Conservation (phyloP, 164 flowering plant species). For the Protea cynaroides region DNA sequence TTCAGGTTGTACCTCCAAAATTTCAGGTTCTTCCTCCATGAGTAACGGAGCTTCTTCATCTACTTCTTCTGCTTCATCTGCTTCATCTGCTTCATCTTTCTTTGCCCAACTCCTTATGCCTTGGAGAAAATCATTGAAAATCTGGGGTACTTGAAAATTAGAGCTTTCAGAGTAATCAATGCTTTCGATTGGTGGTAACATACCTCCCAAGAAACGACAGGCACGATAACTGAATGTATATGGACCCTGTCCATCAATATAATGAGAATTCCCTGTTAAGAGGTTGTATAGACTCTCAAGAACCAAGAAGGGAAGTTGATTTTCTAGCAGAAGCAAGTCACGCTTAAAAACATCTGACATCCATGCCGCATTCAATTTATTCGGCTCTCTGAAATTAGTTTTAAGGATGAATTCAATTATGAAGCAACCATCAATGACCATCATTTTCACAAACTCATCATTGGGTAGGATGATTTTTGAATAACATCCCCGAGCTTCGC, state of each 20-base stretch:
- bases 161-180: too few relatives aligned
- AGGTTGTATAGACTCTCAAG: slow-evolving; percentile 1
- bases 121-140: too few relatives aligned
- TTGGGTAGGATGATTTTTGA: slow-evolving; percentile 29
- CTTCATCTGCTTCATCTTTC: too few relatives aligned
- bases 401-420: slow-evolving; percentile 35
- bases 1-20: too few relatives aligned
- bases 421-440: slow-evolving; percentile 58
- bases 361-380: slow-evolving; percentile 32
- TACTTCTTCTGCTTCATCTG: too few relatives aligned
- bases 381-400: slow-evolving; percentile 27
- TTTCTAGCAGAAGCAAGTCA: slow-evolving; percentile 56
- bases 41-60: too few relatives aligned
- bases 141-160: too few relatives aligned
- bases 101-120: too few relatives aligned
- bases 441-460: slow-evolving; percentile 47
- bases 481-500: slow-evolving; percentile 36
- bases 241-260: too few relatives aligned
- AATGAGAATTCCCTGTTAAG: too few relatives aligned
- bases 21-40: too few relatives aligned
- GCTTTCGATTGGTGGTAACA: not conserved
- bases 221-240: not conserved
- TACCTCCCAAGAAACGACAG: not conserved
- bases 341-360: slow-evolving; percentile 34
- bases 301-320: slow-evolving; percentile 45